Conservation (phyloP, 2,329 filamentous ascomycete genomes). For the Fusarium bulbicola region DNA sequence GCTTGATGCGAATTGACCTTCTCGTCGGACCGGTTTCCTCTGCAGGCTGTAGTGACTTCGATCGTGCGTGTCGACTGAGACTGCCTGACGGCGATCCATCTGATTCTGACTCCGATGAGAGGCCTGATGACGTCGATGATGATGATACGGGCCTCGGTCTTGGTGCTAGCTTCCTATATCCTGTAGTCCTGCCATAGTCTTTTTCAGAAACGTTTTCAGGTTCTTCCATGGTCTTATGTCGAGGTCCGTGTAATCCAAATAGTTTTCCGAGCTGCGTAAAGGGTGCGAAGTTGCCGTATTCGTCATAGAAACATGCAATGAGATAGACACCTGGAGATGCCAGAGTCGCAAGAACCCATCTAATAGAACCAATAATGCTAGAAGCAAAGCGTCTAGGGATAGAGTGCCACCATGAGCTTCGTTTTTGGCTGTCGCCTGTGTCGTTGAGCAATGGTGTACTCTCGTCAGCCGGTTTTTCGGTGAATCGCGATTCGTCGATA, state of each 20-base stretch:
- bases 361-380: conserved; percentile 78
- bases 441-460: conserved; percentile 68
- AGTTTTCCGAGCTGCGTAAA: conserved; percentile 76
- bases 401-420: conserved; percentile 60
- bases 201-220: conserved; percentile 40
- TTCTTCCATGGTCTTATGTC: conserved; percentile 55
- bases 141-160: conserved; percentile 43
- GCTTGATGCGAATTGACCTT: conserved; percentile 89
- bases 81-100: conserved; percentile 54
- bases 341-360: conserved; percentile 81
- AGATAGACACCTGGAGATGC: conserved; percentile 84
- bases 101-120: conserved; percentile 77
- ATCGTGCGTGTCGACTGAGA: conserved; percentile 63
- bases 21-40: conserved; percentile 74
- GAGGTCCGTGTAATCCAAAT: conserved; percentile 57
- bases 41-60: conserved; percentile 66
- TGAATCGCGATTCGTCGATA: conserved; percentile 48
- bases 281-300: conserved; percentile 81
- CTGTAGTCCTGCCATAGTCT: conserved; percentile 41
- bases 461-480: conserved; percentile 60
- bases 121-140: conserved; percentile 66
- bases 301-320: conserved; percentile 83
- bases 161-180: conserved; percentile 43
- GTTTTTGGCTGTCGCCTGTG: conserved; percentile 48
- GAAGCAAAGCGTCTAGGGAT: conserved; percentile 76